Evolutionary conservation across 495 filamentous ascomycete genomes (phyloP), one percentile per base, ranked within the genome.

Genomic region (Achaetomiella virescens): DNA sequence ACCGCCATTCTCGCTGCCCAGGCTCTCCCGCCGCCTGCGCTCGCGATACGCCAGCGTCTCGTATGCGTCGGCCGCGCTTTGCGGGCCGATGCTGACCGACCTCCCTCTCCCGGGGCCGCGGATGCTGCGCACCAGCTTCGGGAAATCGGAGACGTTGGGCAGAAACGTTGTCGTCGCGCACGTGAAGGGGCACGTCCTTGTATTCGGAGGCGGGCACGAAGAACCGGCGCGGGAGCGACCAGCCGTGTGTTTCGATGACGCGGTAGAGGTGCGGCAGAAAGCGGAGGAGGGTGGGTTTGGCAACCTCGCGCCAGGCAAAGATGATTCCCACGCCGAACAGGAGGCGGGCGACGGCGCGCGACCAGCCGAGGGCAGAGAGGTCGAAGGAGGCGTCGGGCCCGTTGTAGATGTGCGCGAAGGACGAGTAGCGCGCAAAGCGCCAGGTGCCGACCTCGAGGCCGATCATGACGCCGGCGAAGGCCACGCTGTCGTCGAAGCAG

Each of bases 401-500:
- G 55, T 62, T 81, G 25, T 81, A 81, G 18, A 83, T 78, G 14
- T 76, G 57, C 21, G 82, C 69, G 76, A 77, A 86, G 2, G 78
- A 76, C 3, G 79, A 81, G 33, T 54, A 46, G 7, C 72, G 73
- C 3, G 80, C 80, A 61, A 86, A 87, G 67, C 88, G 89, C 91
- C 90, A 97, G 15, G 80, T 84, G 3, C 87, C 90, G 41, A 85
- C 65, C 61, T 92, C 84, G 45, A 87, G 73, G 0, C 93, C 93
- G 48, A 96, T 84, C 54, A 89, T 78, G 27, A 96, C 91, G 6
- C 88, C 93, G 20, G 90, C 85, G 66, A 97, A 98, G 8, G 91
- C 83, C 35, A 98, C 89, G 61, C 88, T 91, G 72, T 98, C 93
- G 68, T 98, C 93, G 66, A 95, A 98, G 66, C 93, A 98, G 15